phyloP scores from a whole-genome alignment of 2,329 filamentous ascomycete genomes.

The Sporothrix humicola region DNA sequence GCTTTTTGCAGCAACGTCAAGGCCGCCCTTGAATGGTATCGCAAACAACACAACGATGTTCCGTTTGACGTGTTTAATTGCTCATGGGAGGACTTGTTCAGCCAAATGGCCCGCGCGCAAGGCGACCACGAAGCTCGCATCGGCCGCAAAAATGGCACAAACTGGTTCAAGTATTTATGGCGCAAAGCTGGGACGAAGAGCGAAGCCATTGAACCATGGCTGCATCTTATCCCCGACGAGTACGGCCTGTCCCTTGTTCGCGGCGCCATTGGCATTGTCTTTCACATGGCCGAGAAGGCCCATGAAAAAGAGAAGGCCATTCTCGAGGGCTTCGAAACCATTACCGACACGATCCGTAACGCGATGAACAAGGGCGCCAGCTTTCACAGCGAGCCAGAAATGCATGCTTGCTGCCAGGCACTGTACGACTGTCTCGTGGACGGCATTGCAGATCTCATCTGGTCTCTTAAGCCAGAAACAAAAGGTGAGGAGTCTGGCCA shows the following conservation, averaged over 20 bases:
- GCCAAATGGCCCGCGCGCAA: conserved; percentile 28
- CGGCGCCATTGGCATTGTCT: conserved; percentile 31
- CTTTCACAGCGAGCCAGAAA: conserved; percentile 29
- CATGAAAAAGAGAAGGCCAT: conserved; percentile 30
- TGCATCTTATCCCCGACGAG: conserved; percentile 32
- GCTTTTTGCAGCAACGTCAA: not conserved
- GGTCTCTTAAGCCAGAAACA: conserved; percentile 19
- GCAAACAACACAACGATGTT: conserved; percentile 13
- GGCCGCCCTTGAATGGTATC: conserved; percentile 23
- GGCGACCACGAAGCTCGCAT: conserved; percentile 25
- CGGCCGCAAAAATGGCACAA: conserved; percentile 1
- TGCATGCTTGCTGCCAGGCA: conserved; percentile 29
- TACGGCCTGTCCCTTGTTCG: conserved; percentile 30
- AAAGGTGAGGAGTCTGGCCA: conserved; percentile 6
- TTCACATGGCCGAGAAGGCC: conserved; percentile 32
- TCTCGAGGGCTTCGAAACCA: conserved; percentile 30
- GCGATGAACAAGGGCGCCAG: conserved; percentile 30
- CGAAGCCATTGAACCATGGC: conserved; percentile 32
- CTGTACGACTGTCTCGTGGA: conserved; percentile 29
- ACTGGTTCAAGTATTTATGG: conserved; percentile 31
- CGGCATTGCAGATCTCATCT: conserved; percentile 29
- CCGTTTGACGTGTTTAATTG: conserved; percentile 28
- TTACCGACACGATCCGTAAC: conserved; percentile 30
- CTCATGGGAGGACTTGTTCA: conserved; percentile 32
- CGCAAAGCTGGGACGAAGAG: conserved; percentile 29